These are phyloP conservation scores for Haplosporangium sp. DNA, from an alignment of 371 early-diverging fungal genomes.

Conservation along the genomic window DNA sequence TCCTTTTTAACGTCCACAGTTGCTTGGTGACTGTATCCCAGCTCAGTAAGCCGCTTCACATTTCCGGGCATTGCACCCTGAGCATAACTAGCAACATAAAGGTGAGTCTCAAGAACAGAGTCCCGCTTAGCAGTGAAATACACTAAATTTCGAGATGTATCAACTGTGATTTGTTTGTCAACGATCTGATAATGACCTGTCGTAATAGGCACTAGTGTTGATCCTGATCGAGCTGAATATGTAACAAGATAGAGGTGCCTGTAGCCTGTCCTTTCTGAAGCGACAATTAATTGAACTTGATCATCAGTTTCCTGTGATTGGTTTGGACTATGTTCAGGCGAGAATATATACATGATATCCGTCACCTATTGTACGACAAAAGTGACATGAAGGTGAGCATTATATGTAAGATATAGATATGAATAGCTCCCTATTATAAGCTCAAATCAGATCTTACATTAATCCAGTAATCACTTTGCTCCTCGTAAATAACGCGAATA, in stretches of 20 bases:
- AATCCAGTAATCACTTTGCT: constrained; percentile 70
- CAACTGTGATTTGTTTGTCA: constrained; percentile 74
- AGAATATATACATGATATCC: constrained; percentile 66
- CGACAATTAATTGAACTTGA: constrained; percentile 64
- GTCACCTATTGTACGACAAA: constrained; percentile 46
- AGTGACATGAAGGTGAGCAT: neutral
- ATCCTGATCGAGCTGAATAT: constrained; percentile 27
- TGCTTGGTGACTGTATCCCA: constrained; percentile 69
- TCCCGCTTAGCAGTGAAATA: constrained; percentile 80
- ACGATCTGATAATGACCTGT: constrained; percentile 71
- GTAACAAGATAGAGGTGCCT: constrained; percentile 75
- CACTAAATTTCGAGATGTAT: constrained; percentile 66
- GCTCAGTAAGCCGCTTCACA: constrained; percentile 62
- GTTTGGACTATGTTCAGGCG: constrained; percentile 13
- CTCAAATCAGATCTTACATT: constrained; percentile 62
- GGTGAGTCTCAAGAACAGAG: constrained; percentile 73
- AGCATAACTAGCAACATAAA: constrained; percentile 71
- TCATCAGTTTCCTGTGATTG: constrained; percentile 3
- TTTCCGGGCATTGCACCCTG: constrained; percentile 23
- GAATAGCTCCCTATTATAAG: neutral
- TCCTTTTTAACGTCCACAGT: constrained; percentile 60
- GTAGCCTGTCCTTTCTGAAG: constrained; percentile 76
- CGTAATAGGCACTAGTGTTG: constrained; percentile 42
- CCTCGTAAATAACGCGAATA: constrained; percentile 72
- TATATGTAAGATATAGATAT: neutral